Percentiles rank a stretch among this genome's conserved stretches.
Evolutionary conservation across 148 eudicot species (phyloP).

Genomic region (Nepenthes mirabilis): DNA sequence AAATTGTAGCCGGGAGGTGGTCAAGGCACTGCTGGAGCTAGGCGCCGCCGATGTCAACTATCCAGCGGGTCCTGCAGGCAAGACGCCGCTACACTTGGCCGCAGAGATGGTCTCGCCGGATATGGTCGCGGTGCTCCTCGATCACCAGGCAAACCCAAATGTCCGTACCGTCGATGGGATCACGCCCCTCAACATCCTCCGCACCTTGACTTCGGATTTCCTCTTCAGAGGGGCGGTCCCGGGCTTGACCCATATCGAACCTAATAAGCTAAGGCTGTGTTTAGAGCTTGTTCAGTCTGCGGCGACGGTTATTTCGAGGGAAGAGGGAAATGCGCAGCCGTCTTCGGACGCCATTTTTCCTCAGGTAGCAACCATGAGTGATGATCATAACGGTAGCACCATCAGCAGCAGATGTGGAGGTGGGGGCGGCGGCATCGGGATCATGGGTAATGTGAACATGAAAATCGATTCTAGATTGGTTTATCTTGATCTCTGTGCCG

Average conservation of each 20-base stretch:
- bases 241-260: constrained; percentile 74
- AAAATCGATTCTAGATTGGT: constrained; percentile 6
- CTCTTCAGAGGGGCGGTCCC: constrained; percentile 87
- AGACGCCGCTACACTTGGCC: constrained; percentile 82
- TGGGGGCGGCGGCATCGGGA: neutral
- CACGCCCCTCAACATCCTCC: constrained; percentile 67
- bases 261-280: constrained; percentile 83
- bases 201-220: constrained; percentile 84
- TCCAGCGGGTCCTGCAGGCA: constrained; percentile 72
- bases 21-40: constrained; percentile 76
- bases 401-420: neutral
- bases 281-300: constrained; percentile 91
- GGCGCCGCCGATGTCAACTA: constrained; percentile 88
- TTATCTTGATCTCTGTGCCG: neutral
- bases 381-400: neutral
- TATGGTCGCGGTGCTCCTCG: constrained; percentile 89
- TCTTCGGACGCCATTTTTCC: neutral
- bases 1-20: constrained; percentile 80
- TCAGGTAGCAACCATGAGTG: neutral
- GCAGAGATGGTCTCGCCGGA: constrained; percentile 96
- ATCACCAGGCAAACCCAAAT: constrained; percentile 95
- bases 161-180: constrained; percentile 71
- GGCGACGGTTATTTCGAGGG: constrained; percentile 90
- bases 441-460: neutral
- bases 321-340: constrained; percentile 32